These are phyloP conservation scores for Claviceps capensis DNA, from an alignment of 2,329 filamentous ascomycete genomes.

Conservation along the genomic window DNA sequence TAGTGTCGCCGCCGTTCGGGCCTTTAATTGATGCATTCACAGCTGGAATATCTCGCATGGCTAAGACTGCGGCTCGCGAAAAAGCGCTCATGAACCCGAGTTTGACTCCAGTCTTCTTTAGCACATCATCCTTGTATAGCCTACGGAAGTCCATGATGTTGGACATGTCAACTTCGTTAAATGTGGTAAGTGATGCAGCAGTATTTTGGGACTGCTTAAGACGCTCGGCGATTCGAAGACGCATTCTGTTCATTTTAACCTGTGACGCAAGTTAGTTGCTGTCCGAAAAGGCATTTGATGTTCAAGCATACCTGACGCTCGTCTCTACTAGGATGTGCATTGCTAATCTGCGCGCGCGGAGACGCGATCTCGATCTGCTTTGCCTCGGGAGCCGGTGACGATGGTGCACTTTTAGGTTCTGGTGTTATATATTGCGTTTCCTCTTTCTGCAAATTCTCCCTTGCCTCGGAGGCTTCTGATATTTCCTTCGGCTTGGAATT, in stretches of 20 bases:
- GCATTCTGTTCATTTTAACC: conserved; percentile 99
- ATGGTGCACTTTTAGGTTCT: conserved; percentile 23
- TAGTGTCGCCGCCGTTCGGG: conserved; percentile 86
- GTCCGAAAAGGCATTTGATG: background rate
- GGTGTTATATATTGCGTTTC: conserved; percentile 13
- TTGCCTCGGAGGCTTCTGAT: background rate
- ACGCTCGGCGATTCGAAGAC: conserved; percentile 88
- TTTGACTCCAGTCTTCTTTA: conserved; percentile 95
- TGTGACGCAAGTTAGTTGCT: conserved; percentile 22
- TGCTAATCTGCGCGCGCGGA: conserved; percentile 7
- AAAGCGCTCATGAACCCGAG: conserved; percentile 99
- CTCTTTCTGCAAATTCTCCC: conserved; percentile 14
- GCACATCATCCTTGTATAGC: conserved; percentile 87
- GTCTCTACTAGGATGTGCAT: conserved; percentile 41
- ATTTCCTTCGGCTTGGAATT: background rate
- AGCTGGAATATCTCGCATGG: conserved; percentile 86
- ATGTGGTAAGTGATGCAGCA: conserved; percentile 89
- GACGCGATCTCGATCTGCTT: conserved; percentile 15
- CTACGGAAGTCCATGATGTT: conserved; percentile 95
- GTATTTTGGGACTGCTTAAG: conserved; percentile 99
- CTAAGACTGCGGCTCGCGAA: conserved; percentile 74
- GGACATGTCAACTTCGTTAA: conserved; percentile 99
- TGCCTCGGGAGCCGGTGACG: conserved; percentile 14
- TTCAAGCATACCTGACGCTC: conserved; percentile 65
- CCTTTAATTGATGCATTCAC: conserved; percentile 97